Evolutionary conservation across 768 basidiomycete genomes (phyloP).

Genomic region (Suillus discolor): DNA sequence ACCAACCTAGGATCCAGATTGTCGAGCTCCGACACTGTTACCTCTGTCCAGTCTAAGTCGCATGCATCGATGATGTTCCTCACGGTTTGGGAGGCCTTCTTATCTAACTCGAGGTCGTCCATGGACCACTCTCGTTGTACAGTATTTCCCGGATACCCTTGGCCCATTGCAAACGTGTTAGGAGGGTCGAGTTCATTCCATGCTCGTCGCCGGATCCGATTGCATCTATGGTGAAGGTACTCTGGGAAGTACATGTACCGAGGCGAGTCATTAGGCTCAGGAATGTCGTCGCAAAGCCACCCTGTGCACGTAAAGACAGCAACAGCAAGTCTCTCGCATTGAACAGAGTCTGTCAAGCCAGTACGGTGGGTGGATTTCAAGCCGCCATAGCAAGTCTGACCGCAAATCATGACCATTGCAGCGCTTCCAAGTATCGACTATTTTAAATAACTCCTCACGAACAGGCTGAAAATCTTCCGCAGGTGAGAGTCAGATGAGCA

Average conservation of each 20-base stretch:
- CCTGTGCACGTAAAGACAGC: constrained; percentile 19
- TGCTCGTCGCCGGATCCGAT: constrained; percentile 1
- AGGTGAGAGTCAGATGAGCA: constrained; percentile 1
- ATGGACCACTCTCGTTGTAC: constrained; percentile 7
- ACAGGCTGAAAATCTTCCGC: neutral
- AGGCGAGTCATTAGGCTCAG: neutral
- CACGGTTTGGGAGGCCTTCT: constrained; percentile 12
- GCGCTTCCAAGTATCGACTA: neutral
- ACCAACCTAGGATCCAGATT: constrained; percentile 14
- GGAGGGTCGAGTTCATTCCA: neutral
- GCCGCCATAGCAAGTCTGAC: neutral
- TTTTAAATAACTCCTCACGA: neutral
- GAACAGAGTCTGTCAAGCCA: constrained; percentile 7
- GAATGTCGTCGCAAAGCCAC: constrained; percentile 4
- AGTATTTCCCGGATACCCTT: neutral
- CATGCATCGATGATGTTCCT: constrained; percentile 12
- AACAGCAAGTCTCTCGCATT: neutral
- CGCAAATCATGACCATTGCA: constrained; percentile 10
- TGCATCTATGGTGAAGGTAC: constrained; percentile 12
- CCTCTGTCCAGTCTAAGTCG: constrained; percentile 4
- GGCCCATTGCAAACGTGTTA: constrained; percentile 1
- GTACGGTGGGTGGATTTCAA: constrained; percentile 2
- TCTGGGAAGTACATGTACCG: constrained; percentile 23
- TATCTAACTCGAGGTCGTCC: constrained; percentile 12
- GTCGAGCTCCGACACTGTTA: constrained; percentile 6